Conservation (phyloP, 306 rosid genomes). For the Bauhinia variegata region DNA sequence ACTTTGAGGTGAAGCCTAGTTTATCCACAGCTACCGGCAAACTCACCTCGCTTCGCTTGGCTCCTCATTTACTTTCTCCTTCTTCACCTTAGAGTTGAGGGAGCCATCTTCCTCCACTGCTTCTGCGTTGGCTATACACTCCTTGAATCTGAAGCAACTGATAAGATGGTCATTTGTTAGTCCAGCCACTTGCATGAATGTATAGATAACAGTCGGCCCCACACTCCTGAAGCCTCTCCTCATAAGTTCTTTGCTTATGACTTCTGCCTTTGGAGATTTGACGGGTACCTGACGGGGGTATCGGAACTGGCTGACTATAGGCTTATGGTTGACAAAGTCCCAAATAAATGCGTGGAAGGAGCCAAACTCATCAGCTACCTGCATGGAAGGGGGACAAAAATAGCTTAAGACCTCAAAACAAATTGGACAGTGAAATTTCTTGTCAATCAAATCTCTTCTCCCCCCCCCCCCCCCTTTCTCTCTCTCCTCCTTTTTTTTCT, state of each 20-base stretch:
- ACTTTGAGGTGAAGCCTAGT: conserved; percentile 43
- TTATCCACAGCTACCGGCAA: conserved; percentile 48
- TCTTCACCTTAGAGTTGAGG: conserved; percentile 42
- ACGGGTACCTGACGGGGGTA: conserved; percentile 71
- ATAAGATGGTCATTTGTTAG: conserved; percentile 74
- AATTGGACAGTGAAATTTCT: conserved; percentile 16
- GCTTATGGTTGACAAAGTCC: conserved; percentile 71
- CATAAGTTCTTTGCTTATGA: conserved; percentile 71
- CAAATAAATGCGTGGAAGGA: conserved; percentile 65
- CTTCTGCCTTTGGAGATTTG: conserved; percentile 76
- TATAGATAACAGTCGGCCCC: conserved; percentile 69
- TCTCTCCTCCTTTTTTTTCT: neutral
- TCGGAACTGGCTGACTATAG: conserved; percentile 60
- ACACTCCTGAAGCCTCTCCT: conserved; percentile 77
- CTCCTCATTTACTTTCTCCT: conserved; percentile 40
- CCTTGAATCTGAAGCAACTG: conserved; percentile 77
- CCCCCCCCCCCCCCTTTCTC: neutral
- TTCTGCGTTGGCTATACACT: conserved; percentile 49
- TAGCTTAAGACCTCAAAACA: conserved; percentile 32
- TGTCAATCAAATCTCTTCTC: conserved; percentile 14
- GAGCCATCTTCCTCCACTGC: conserved; percentile 43
- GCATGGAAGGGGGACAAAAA: conserved; percentile 22
- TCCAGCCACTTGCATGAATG: conserved; percentile 81
- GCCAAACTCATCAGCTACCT: conserved; percentile 71
- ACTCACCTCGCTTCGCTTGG: conserved; percentile 39